Base-by-base conservation (phyloP, 108 stramenopile genomes). In the Seminavis robusta region DNA sequence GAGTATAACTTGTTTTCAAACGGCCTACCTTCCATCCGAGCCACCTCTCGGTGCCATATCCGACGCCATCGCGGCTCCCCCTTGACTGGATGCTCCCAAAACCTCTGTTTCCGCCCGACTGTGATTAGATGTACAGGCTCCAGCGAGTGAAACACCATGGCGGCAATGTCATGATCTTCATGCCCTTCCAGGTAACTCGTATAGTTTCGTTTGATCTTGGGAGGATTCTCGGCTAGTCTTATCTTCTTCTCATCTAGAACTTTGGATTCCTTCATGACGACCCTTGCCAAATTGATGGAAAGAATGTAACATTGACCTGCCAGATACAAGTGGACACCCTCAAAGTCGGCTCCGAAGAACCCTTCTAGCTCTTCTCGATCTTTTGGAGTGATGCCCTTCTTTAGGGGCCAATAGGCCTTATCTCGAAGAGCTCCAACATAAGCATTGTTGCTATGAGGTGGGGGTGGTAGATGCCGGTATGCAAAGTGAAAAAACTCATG, bases 51-150 rank as follows among this genome's bases (percentile, higher is more conserved):
- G 6, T 30, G 9, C 34, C 56, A 59, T 13, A 76, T 69, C 24
- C 67, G 62, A 1, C 42, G 31, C 46, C 63, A 76, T 37, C 74
- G 62, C 2, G 74, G 74, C 34, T 52, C 52, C 13, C 52, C 52
- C 43, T 77, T 77, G 32, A 77, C 69, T 17, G 76, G 76, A 45
- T 77, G 76, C 48, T 77, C 76, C 76, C 76, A 77, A 59, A 77
- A 77, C 11, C 69, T 65, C 46, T 77, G 65, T 13, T 52, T 42
- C 25, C 63, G 62, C 1, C 51, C 55, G 42, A 77, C 57, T 10
- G 62, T 46, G n/a, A 75, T 47, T 21, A 65, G 17, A 8, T 50
- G 33, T 3, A 67, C 61, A 4, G 62, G 65, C 11, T 38, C 2
- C 9, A 47, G 69, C 33, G 38, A 42, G 17, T 67, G 64, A 57